Evolutionary conservation across 2,329 filamentous ascomycete genomes (phyloP).

Genomic region (Hirsutella rhossiliensis): DNA sequence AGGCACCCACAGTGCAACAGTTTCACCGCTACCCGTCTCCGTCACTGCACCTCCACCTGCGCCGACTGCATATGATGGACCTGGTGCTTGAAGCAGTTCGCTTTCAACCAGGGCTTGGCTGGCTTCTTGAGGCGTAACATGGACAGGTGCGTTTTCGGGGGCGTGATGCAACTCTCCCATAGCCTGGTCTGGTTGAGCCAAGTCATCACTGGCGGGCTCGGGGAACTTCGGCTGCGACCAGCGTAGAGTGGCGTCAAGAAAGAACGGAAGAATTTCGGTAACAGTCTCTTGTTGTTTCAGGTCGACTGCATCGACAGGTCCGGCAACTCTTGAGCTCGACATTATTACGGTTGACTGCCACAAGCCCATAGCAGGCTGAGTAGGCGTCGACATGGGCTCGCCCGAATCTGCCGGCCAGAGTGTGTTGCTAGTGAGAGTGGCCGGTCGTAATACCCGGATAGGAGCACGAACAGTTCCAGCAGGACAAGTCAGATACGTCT

Average conservation of each 20-base stretch:
- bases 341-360: background rate
- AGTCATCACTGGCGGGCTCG: background rate
- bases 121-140: too few relatives aligned
- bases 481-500: background rate
- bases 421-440: conserved; percentile 21
- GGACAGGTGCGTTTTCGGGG: too few relatives aligned
- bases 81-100: background rate
- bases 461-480: conserved; percentile 13
- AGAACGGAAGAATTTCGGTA: background rate
- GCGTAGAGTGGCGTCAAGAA: background rate
- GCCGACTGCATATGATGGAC: background rate
- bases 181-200: background rate
- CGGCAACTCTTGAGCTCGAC: background rate
- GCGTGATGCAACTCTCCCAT: too few relatives aligned
- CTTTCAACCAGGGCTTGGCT: background rate
- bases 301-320: background rate
- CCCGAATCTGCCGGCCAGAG: conserved; percentile 17
- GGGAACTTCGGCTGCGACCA: background rate
- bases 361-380: background rate
- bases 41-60: background rate
- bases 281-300: background rate
- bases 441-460: conserved; percentile 14
- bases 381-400: background rate
- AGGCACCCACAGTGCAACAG: background rate
- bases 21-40: too few relatives aligned